Evolutionary conservation across 371 early-diverging fungal genomes (phyloP).

Genomic region (Mucor racemosus): DNA sequence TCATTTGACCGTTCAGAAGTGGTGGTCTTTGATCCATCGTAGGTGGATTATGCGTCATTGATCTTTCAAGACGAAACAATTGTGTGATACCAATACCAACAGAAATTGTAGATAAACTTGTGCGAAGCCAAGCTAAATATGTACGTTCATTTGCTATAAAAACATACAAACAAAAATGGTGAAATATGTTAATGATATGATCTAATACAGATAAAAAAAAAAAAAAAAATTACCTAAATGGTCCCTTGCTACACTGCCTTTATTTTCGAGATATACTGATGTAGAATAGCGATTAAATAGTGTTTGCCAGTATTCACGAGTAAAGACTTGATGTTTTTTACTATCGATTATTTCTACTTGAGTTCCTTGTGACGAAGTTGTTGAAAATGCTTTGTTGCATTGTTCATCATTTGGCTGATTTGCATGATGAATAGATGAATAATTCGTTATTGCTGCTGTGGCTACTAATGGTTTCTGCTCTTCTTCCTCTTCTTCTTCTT

Average conservation of each 20-base stretch:
- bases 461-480: conserved; percentile 3
- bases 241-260: conserved; percentile 80
- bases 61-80: conserved; percentile 64
- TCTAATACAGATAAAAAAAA: not conserved
- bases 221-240: conserved; percentile 58
- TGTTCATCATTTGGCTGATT: not conserved
- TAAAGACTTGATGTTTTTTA: not conserved
- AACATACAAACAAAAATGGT: conserved; percentile 14
- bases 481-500: not conserved
- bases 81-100: conserved; percentile 81
- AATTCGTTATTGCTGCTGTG: not conserved
- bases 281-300: conserved; percentile 23
- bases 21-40: conserved; percentile 3
- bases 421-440: conserved; percentile 1
- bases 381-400: not conserved
- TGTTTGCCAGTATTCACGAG: conserved; percentile 8
- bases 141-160: conserved; percentile 78
- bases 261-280: conserved; percentile 68
- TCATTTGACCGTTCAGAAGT: conserved; percentile 39
- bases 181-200: conserved; percentile 7
- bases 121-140: conserved; percentile 79
- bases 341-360: not conserved
- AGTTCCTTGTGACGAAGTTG: conserved; percentile 1
- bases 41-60: conserved; percentile 27
- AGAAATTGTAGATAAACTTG: conserved; percentile 76